Percentiles rank a stretch among this genome's conserved stretches.
phyloP scores from a whole-genome alignment of 352 stramenopile genomes.

The Phytophthora melonis region DNA sequence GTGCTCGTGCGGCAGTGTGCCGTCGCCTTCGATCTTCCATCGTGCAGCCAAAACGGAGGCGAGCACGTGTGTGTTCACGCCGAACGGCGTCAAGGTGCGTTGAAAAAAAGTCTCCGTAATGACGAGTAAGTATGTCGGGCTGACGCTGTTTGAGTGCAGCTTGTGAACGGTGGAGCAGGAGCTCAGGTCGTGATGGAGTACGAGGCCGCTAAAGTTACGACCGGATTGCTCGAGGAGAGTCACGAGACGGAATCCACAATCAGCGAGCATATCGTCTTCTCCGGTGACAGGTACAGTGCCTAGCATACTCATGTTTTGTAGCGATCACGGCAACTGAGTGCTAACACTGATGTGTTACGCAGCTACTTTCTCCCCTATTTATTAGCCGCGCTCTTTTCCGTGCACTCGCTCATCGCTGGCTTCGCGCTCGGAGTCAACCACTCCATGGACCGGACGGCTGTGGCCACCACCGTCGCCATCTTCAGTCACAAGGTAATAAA shows the following conservation, averaged over 20 bases:
- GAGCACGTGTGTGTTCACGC: constrained; percentile 47
- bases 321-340: constrained; percentile 34
- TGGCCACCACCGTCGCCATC: constrained; percentile 71
- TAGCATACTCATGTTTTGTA: neutral
- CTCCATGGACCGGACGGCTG: constrained; percentile 55
- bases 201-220: constrained; percentile 22
- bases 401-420: constrained; percentile 74
- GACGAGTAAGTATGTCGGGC: neutral
- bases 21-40: constrained; percentile 50
- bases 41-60: constrained; percentile 47
- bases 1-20: constrained; percentile 42
- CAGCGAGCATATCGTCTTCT: constrained; percentile 74
- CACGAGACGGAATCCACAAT: constrained; percentile 47
- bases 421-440: constrained; percentile 71
- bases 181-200: constrained; percentile 28
- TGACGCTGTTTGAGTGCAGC: constrained; percentile 4
- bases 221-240: constrained; percentile 32
- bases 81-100: constrained; percentile 44
- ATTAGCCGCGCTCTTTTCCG: constrained; percentile 69
- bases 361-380: constrained; percentile 68
- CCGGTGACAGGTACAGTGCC: constrained; percentile 44
- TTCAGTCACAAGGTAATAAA: constrained; percentile 73
- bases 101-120: neutral
- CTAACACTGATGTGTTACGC: constrained; percentile 9
- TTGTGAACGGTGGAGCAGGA: constrained; percentile 19